Base-by-base conservation (phyloP, 441 rosid genomes). In the Adansonia madagascariensis region DNA sequence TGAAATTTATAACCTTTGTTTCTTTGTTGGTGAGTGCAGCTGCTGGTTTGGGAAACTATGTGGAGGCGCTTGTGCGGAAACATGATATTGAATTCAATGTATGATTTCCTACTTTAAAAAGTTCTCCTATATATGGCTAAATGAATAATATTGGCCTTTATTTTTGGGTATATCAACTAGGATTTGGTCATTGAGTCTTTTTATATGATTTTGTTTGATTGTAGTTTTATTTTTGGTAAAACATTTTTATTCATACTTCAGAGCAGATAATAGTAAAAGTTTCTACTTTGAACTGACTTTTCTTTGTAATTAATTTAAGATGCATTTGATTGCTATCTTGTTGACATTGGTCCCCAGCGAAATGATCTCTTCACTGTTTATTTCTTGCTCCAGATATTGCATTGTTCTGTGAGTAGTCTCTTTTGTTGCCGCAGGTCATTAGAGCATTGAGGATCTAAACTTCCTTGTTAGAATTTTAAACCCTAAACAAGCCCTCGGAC, bases 41-140 rank as follows among this genome's bases (percentile, higher is more conserved):
- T 86, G 90, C 98, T 77, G 98, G 98, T 75, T 85, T 96, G 81
- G 98, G 99, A 83, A 92, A 90, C 91, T 91, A 93, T 77, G 98
- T 96, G 78, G 99, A 96, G 85, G 93, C 97, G 27, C 91, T 93
- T 76, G 94, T 91, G 83, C 88, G 92, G 75, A 96, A 91, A 81
- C 98, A 92, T 70, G 99, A 96, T 77, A 87, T 91, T 73, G 92
- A 89, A 81, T 94, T 94, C 82, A 92, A 92, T 83, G 99, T 96
- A 90, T 73, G 86, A 79, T 55, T 22, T 79, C 74, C 74, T 47
- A 18, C 39, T 7, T 43, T 4, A 69, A 2, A 59, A 3, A n/a
- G 3, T 63, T 72, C 50, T 27, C 4, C 47, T 27, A 1, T 27
- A 6, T 22, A 7, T 62, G 15, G 44, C 62, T 63, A 75, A 50